Base-by-base conservation (phyloP, 768 basidiomycete genomes). In the Coprinellus micaceus region DNA sequence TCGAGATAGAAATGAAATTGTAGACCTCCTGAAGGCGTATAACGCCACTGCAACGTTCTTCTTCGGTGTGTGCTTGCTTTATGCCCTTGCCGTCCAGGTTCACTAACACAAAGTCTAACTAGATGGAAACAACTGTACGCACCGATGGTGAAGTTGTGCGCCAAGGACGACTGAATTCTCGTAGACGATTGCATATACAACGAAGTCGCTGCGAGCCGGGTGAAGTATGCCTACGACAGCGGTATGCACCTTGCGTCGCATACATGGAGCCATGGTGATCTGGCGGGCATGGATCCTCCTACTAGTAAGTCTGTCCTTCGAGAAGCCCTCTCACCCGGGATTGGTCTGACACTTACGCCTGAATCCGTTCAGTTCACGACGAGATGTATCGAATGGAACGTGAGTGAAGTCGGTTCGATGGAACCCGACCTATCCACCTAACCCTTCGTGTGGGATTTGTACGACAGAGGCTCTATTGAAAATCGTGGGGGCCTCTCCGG, bases 381-480 rank as follows among this genome's bases (percentile, higher is more conserved):
- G 73, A 79, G 59, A 76, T 78, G 75, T 77, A 70, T 72, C 65
- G 61, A n/a, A 72, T 77, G n/a, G 76, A 79, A 60, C 66, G 77
- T 77, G 58, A 62, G 75, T 55, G 17, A 25, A 5, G 13, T 37
- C 45, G 37, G 11, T 28, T 10, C 25, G 25, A 9, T 24, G 50
- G 7, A 37, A 26, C 10, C 22, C 43, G 36, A 15, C 43, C n/a
- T 33, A 33, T 41, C 2, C 40, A 11, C 19, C 22, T 36, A 0
- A 57, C 17, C 13, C 37, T 54, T 26, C 41, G 13, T 26, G 52
- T 47, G 15, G 30, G 39, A 47, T 44, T n/a, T n/a, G n/a, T n/a
- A n/a, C n/a, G 33, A 33, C 33, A 33, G 33, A 33, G 28, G 30
- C 15, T 41, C 49, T 22, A 12, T 21, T 44, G 40, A 47, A 49